Percentiles rank a stretch among this genome's conserved stretches.
Conservation (phyloP, 331 rosid genomes). For the Telfairia occidentalis region DNA sequence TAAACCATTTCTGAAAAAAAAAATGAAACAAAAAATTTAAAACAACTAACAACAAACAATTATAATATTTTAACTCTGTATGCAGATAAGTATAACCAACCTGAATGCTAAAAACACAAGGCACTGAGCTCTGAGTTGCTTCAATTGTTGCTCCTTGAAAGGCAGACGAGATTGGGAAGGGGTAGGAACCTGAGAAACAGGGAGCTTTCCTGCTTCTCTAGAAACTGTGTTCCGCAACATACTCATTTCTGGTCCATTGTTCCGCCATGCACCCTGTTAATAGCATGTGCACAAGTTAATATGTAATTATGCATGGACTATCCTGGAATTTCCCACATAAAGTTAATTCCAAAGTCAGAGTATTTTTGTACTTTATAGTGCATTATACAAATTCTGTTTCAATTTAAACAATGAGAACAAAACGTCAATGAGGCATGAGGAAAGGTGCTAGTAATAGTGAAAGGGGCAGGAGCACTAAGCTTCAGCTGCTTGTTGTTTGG, state of each 20-base stretch:
- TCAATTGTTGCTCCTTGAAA: constrained; percentile 85
- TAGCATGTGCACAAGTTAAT: not conserved
- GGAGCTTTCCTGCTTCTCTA: constrained; percentile 79
- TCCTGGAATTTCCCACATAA: not conserved
- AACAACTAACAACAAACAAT: not conserved
- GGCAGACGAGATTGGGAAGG: constrained; percentile 44
- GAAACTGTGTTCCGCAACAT: constrained; percentile 48
- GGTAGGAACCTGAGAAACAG: constrained; percentile 30
- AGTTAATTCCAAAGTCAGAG: not conserved
- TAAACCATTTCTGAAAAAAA: constrained; percentile 71
- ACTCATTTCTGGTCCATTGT: constrained; percentile 42
- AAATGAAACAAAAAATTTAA: constrained; percentile 11
- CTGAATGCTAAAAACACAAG: constrained; percentile 97
- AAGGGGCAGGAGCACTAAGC: not conserved
- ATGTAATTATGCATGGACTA: not conserved
- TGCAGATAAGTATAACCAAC: constrained; percentile 23
- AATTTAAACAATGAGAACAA: not conserved
- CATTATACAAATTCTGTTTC: not conserved
- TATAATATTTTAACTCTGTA: not conserved
- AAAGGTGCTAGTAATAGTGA: not conserved
- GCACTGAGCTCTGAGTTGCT: constrained; percentile 99
- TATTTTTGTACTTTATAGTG: not conserved
- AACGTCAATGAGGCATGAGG: not conserved
- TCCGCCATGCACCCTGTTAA: constrained; percentile 63
- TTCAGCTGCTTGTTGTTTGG: not conserved